Evolutionary conservation across 1,139 yeast species (phyloP).

Genomic region (Kazachstania sp.): DNA sequence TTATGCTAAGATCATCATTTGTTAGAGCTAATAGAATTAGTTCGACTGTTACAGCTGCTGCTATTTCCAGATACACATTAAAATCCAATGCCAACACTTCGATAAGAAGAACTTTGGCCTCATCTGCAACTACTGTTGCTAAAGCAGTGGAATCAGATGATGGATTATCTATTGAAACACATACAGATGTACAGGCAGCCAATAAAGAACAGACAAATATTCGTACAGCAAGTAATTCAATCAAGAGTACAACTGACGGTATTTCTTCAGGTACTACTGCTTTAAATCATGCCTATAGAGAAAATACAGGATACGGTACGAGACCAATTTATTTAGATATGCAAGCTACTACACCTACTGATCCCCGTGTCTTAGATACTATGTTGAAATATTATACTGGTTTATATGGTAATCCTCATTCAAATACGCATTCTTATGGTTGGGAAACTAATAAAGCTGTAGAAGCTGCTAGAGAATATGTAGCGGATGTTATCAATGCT

Average conservation of each 20-base stretch:
- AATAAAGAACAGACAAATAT: slow-evolving; percentile 26
- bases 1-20: not conserved
- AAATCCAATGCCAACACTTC: not conserved
- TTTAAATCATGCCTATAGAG: slow-evolving; percentile 32
- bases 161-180: slow-evolving; percentile 26
- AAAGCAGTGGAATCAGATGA: slow-evolving; percentile 18
- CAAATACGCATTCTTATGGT: slow-evolving; percentile 95
- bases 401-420: slow-evolving; percentile 93
- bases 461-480: slow-evolving; percentile 71
- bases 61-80: not conserved
- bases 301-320: slow-evolving; percentile 43
- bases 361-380: slow-evolving; percentile 89
- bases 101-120: slow-evolving; percentile 10
- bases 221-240: slow-evolving; percentile 17
- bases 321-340: slow-evolving; percentile 90
- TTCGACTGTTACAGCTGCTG: not conserved
- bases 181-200: slow-evolving; percentile 29
- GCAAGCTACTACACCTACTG: slow-evolving; percentile 98
- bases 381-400: slow-evolving; percentile 93
- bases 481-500: slow-evolving; percentile 80
- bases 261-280: slow-evolving; percentile 28
- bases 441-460: slow-evolving; percentile 97
- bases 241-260: slow-evolving; percentile 11
- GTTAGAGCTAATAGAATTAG: not conserved
- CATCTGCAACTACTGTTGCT: slow-evolving; percentile 20